Evolutionary conservation across 768 basidiomycete genomes (phyloP), one percentile per base, ranked within the genome.

Genomic region (Pleurotus tuoliensis): DNA sequence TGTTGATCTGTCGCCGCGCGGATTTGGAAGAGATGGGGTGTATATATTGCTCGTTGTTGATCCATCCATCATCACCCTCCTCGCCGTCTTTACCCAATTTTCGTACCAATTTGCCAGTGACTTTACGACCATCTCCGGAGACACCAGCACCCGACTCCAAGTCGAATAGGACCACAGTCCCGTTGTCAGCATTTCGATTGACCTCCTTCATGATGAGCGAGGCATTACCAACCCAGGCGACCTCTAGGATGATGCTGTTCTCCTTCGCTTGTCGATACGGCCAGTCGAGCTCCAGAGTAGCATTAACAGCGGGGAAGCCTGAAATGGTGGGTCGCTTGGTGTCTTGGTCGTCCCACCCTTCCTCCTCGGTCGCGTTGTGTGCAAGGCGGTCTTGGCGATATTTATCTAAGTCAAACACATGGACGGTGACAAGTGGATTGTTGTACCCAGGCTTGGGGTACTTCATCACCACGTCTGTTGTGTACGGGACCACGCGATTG

Each of bases 21-120:
- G 51, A 39, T 38, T 41, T 39, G 22, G 37, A 20, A 4, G 51
- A 39, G 16, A 53, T 53, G 38, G 51, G 51, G 39, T 40, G 41
- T 39, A 53, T 41, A 24, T 27, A 53, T 30, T 53, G 51, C 20
- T 53, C 51, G 58, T 82, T 74, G 50, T 98, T 92, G 59, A 98
- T 93, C 97, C 97, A 99, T 1, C 97, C 97, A 38, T 84, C 84
- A 65, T 97, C 96, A 0, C 86, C 88, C 65, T 96, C 80, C 63
- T 94, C 95, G 5, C 92, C 96, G 37, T 86, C 66, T 66, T 83
- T 81, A 3, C 94, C 96, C 8, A 96, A 76, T 58, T 77, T 86
- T 56, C 96, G 76, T 6, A 93, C 89, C 12, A 92, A 83, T 46
- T 62, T 66, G 5, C 86, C 84, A 30, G 63, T 64, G 71, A 69